Base-by-base conservation (phyloP, 176 grass and related monocot species). In the Oryza brachyantha region DNA sequence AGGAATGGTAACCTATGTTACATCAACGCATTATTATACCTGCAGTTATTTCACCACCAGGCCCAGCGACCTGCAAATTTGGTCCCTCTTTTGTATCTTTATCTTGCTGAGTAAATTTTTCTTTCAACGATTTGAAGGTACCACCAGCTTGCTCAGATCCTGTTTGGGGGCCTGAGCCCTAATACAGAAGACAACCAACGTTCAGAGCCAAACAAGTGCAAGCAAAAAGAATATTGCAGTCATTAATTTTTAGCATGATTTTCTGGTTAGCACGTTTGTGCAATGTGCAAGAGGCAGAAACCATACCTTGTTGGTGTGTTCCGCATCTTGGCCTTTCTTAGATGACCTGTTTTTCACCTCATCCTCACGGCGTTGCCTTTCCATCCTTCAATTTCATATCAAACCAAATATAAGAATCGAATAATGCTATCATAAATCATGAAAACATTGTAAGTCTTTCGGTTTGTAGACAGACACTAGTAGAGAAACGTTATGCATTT, bases 31-130 rank as follows among this genome's bases (percentile, higher is more conserved):
- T 59, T 21, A 39, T 55, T 57, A 79, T 92, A 92, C 93, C 93
- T 83, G 93, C 93, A 83, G 89, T 92, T 78, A 96, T 96, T 86
- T 96, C 93, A 0, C 93, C 93, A 1, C 84, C 87, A 83, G 93
- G 73, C 14, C 93, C 93, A 87, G 93, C 93, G 85, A 96, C 84
- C 85, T 96, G 93, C 73, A 96, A 72, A 70, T 86, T 96, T 38
- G 87, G 61, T 75, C 91, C 90, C 78, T 96, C 93, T 87, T 96
- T 95, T 72, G 84, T 72, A 86, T 92, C 92, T 81, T 88, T 94
- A 46, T 94, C 92, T 86, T 94, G 92, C 77, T 90, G 84, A 84
- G 77, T 88, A 32, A 89, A 90, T 71, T 90, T 96, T 62, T 96
- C 93, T 80, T 96, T 96, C 74, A 71, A 79, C 34, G 89, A 90